These are phyloP conservation scores for Dendrostoma leiphaemia DNA, from an alignment of 2,329 filamentous ascomycete species.

Conservation along the genomic window DNA sequence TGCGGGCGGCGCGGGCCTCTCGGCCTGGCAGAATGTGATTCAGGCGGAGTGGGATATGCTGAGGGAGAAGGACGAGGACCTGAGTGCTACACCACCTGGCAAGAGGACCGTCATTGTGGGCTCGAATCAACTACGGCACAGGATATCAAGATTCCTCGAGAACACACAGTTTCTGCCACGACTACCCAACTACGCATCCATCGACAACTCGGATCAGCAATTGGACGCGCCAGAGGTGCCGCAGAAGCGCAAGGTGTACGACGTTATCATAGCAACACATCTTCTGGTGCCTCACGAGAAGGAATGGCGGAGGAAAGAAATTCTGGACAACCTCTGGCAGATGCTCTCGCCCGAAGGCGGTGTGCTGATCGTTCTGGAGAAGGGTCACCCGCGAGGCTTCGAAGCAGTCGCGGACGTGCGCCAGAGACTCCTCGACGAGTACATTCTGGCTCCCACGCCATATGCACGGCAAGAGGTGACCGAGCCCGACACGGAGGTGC, in stretches of 20 bases:
- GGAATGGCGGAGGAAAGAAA: constrained; percentile 71
- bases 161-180: constrained; percentile 91
- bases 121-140: constrained; percentile 70
- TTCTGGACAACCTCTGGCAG: constrained; percentile 87
- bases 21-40: constrained; percentile 76
- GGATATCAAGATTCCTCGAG: constrained; percentile 73
- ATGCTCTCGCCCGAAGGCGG: constrained; percentile 82
- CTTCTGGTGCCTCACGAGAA: constrained; percentile 74
- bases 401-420: constrained; percentile 87
- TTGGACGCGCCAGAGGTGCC: constrained; percentile 56
- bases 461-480: constrained; percentile 35
- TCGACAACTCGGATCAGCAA: constrained; percentile 55
- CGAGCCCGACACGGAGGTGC: constrained; percentile 36
- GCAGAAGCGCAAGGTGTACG: constrained; percentile 72
- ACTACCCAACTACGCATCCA: constrained; percentile 77
- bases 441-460: constrained; percentile 63
- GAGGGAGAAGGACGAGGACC: constrained; percentile 43
- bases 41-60: constrained; percentile 78
- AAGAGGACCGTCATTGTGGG: constrained; percentile 80
- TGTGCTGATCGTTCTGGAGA: constrained; percentile 83
- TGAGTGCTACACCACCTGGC: constrained; percentile 53
- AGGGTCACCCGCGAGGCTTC: constrained; percentile 87
- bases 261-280: constrained; percentile 88
- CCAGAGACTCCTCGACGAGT: constrained; percentile 71
- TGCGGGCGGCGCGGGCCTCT: constrained; percentile 67